phyloP scores from a whole-genome alignment of 768 basidiomycete genomes.

The Leccinum truebloodii region DNA sequence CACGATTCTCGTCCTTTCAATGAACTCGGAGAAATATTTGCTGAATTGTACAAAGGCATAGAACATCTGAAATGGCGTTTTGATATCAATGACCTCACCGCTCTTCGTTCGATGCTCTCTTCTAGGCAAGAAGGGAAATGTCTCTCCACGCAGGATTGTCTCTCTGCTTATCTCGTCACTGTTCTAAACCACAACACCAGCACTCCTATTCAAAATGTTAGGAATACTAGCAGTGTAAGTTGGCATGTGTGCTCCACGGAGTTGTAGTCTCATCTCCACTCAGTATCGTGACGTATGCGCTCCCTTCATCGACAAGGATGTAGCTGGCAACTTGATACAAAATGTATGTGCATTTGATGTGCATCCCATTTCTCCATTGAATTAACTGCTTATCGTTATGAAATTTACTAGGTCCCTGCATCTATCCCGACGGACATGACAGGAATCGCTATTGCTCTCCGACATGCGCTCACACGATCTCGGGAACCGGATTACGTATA shows the following conservation, averaged over 20 bases:
- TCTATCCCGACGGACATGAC: constrained; percentile 19
- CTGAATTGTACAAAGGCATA: constrained; percentile 10
- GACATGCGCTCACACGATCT: constrained; percentile 15
- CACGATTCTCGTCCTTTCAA: constrained; percentile 12
- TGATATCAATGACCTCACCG: constrained; percentile 11
- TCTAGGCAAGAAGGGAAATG: neutral
- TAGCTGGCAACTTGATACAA: constrained; percentile 22
- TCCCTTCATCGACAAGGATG: constrained; percentile 18
- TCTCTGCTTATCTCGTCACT: constrained; percentile 30
- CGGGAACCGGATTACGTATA: constrained; percentile 18
- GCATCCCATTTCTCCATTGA: neutral
- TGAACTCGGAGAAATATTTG: constrained; percentile 23
- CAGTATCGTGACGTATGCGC: constrained; percentile 24
- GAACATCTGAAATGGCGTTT: constrained; percentile 21
- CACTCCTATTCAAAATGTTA: constrained; percentile 18
- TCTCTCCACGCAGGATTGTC: constrained; percentile 33
- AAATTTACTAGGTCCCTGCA: constrained; percentile 9
- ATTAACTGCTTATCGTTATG: neutral
- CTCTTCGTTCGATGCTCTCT: constrained; percentile 18
- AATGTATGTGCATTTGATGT: constrained; percentile 19
- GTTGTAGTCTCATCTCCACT: neutral
- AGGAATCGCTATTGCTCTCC: constrained; percentile 20
- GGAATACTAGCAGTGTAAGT: constrained; percentile 33
- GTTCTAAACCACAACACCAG: constrained; percentile 21
- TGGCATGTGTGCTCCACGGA: neutral